phyloP scores from a whole-genome alignment of 108 stramenopile genomes.

The Poteriospumella lacustris region DNA sequence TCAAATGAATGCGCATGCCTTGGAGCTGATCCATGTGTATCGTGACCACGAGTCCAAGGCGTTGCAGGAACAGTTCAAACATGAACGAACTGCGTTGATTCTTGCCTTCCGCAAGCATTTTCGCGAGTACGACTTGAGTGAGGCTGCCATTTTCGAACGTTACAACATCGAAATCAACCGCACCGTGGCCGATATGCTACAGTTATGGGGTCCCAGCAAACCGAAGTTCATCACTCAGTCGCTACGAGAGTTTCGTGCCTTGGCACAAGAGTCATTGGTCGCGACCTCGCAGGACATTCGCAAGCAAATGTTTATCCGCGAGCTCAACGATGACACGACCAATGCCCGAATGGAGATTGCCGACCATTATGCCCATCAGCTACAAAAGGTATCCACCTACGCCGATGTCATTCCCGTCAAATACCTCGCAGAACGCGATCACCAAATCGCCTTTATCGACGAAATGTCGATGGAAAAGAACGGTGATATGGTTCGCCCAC shows the following conservation, averaged over 20 bases:
- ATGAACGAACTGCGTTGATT: neutral
- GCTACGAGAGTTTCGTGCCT: neutral
- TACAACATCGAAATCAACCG: neutral
- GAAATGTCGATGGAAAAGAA: neutral
- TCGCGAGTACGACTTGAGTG: neutral
- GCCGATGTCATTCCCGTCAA: neutral
- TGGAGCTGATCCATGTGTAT: neutral
- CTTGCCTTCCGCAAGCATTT: conserved; percentile 3
- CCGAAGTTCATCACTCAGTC: neutral
- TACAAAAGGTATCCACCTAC: neutral
- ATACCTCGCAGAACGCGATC: neutral
- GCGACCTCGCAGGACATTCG: neutral
- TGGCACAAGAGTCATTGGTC: neutral
- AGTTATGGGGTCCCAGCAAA: neutral
- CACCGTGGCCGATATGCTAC: neutral
- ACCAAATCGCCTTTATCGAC: neutral
- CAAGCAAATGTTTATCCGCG: neutral
- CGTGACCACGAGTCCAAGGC: no score
- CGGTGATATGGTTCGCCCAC: conserved; percentile 16
- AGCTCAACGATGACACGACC: neutral
- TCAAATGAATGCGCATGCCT: neutral
- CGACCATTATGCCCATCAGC: neutral
- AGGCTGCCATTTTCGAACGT: neutral
- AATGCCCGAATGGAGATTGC: neutral
- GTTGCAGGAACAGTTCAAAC: neutral